Evolutionary conservation across 2,329 filamentous ascomycete species (phyloP).

Genomic region (Scedosporium aurantiacum): DNA sequence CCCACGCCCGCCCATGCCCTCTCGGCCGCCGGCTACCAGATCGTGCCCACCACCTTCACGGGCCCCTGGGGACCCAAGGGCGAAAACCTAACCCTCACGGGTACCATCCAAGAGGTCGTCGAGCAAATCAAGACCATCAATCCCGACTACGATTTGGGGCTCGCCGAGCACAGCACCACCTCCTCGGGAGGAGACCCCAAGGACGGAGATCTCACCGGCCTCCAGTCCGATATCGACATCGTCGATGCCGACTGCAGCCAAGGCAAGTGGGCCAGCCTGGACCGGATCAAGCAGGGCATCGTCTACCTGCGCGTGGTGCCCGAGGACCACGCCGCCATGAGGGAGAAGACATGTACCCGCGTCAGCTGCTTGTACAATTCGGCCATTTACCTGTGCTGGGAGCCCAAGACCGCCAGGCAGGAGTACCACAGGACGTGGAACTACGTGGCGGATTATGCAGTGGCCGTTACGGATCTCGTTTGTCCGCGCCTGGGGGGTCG

Average conservation of each 20-base stretch:
- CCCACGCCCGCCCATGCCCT: background rate
- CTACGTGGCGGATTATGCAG: background rate
- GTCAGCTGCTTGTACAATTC: background rate
- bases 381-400: slow-evolving; percentile 2
- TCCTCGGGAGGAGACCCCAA: background rate
- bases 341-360: background rate
- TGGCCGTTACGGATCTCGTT: background rate
- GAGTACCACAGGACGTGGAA: background rate
- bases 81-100: background rate
- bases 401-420: background rate
- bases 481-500: background rate
- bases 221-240: background rate
- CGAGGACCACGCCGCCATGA: background rate
- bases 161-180: background rate
- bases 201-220: background rate
- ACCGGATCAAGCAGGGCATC: background rate
- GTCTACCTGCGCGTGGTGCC: background rate
- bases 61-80: background rate
- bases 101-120: slow-evolving; percentile 1
- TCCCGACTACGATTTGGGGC: background rate
- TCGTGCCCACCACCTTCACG: background rate
- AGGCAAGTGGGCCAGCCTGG: background rate
- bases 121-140: background rate
- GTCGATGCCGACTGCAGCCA: background rate
- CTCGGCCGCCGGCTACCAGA: background rate